Evolutionary conservation across 169 alveolate species (phyloP).

Genomic region (Toxoplasma gondii): DNA sequence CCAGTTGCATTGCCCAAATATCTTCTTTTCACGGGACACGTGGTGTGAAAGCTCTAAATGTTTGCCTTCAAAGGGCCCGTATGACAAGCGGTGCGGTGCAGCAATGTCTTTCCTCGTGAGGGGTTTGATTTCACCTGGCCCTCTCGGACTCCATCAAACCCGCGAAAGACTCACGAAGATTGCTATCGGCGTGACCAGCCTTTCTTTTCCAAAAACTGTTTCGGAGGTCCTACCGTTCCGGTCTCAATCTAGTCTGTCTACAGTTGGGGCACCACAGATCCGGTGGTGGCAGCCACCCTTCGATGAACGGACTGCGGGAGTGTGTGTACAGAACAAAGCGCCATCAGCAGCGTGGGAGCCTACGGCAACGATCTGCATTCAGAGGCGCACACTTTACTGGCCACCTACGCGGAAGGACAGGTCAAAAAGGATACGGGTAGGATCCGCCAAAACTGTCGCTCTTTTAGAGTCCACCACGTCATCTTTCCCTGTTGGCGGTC

Average conservation of each 20-base stretch:
- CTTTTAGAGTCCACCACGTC: no score
- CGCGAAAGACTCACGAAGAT: not conserved
- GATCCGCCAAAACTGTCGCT: not conserved
- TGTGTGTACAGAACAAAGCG: not conserved
- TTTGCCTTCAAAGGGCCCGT: not conserved
- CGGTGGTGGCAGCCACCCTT: not conserved
- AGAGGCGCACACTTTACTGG: not conserved
- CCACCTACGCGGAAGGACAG: not conserved
- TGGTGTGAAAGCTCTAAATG: not conserved
- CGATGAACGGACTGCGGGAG: not conserved
- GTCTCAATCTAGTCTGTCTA: not conserved
- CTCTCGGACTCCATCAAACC: not conserved
- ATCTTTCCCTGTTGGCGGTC: no score
- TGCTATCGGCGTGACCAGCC: not conserved
- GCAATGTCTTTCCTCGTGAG: conserved; percentile 5
- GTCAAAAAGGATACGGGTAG: not conserved
- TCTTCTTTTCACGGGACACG: no score
- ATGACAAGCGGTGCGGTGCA: not conserved
- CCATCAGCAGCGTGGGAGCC: not conserved
- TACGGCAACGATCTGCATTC: not conserved
- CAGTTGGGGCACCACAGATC: not conserved
- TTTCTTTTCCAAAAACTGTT: not conserved
- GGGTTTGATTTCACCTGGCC: not conserved
- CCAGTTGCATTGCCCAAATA: no score
- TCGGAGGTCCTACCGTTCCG: not conserved